phyloP scores from a whole-genome alignment of 805 yeast species.

The Saccharomycopsis fibuligera region DNA sequence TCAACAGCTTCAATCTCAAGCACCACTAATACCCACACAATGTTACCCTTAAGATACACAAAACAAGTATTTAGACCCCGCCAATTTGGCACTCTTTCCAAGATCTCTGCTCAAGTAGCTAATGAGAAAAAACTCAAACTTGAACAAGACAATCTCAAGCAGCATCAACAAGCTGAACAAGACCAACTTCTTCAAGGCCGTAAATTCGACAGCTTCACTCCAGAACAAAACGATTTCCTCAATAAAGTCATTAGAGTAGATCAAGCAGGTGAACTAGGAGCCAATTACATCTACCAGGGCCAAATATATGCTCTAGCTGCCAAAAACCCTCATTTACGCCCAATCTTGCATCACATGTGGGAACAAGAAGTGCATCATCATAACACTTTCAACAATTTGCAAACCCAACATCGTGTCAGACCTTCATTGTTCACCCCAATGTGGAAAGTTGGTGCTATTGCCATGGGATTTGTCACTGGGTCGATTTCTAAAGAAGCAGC shows the following conservation, averaged over 20 bases:
- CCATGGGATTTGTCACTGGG: slow-evolving; percentile 84
- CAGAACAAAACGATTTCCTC: slow-evolving; percentile 62
- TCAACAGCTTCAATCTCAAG: no score
- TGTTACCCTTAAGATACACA: no score
- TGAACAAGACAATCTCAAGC: not conserved
- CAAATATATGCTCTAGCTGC: slow-evolving; percentile 72
- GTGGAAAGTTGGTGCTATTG: slow-evolving; percentile 89
- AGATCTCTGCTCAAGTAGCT: slow-evolving; percentile 2
- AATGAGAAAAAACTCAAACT: slow-evolving; percentile 3
- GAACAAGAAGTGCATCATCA: slow-evolving; percentile 94
- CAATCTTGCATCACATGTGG: slow-evolving; percentile 92
- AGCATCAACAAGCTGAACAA: not conserved
- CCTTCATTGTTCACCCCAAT: slow-evolving; percentile 89
- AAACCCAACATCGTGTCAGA: slow-evolving; percentile 70
- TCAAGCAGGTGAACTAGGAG: slow-evolving; percentile 98
- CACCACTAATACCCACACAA: no score
- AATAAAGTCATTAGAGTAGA: slow-evolving; percentile 83
- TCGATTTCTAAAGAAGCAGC: slow-evolving; percentile 89
- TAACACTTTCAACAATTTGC: slow-evolving; percentile 73
- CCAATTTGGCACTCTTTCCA: slow-evolving; percentile 2
- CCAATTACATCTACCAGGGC: slow-evolving; percentile 87
- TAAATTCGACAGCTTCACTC: slow-evolving; percentile 28
- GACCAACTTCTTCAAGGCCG: not conserved
- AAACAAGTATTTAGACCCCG: no score
- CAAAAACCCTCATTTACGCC: slow-evolving; percentile 68